Conservation (phyloP, 805 yeast species). For the Spathaspora hagerdaliae region DNA sequence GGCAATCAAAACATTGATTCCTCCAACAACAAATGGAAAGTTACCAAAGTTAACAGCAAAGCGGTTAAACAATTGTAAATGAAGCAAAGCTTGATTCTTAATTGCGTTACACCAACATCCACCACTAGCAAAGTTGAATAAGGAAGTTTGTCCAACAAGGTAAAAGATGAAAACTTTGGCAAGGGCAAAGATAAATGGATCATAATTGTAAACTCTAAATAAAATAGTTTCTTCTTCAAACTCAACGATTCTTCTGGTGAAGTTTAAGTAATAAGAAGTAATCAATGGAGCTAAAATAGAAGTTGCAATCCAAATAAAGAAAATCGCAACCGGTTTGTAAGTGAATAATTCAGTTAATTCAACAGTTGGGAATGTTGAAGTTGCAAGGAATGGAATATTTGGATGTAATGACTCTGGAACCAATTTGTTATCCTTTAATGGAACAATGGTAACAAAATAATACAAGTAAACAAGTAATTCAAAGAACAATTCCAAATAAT, state of each 20-base stretch:
- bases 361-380: slow-evolving; percentile 22
- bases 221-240: slow-evolving; percentile 29
- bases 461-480: slow-evolving; percentile 31
- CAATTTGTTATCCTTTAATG: slow-evolving; percentile 30
- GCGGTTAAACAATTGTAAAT: slow-evolving; percentile 36
- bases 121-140: slow-evolving; percentile 21
- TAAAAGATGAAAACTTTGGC: slow-evolving; percentile 42
- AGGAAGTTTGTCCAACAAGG: slow-evolving; percentile 30
- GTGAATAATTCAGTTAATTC: slow-evolving; percentile 34
- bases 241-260: slow-evolving; percentile 39
- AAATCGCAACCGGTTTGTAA: slow-evolving; percentile 24
- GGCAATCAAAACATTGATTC: slow-evolving; percentile 44
- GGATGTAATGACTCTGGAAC: slow-evolving; percentile 35
- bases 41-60: slow-evolving; percentile 38
- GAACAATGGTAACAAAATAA: slow-evolving; percentile 31
- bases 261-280: slow-evolving; percentile 49
- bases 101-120: slow-evolving; percentile 23
- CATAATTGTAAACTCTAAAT: slow-evolving; percentile 40
- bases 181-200: slow-evolving; percentile 53
- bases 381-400: slow-evolving; percentile 20
- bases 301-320: slow-evolving; percentile 37
- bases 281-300: slow-evolving; percentile 40
- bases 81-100: slow-evolving; percentile 27
- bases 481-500: slow-evolving; percentile 24
- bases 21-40: slow-evolving; percentile 44